A percentile compares a stretch with the other conserved stretches of the same genome.
Evolutionary conservation across 2,329 filamentous ascomycete species (phyloP).

Genomic region (Paecilomyces sp.): DNA sequence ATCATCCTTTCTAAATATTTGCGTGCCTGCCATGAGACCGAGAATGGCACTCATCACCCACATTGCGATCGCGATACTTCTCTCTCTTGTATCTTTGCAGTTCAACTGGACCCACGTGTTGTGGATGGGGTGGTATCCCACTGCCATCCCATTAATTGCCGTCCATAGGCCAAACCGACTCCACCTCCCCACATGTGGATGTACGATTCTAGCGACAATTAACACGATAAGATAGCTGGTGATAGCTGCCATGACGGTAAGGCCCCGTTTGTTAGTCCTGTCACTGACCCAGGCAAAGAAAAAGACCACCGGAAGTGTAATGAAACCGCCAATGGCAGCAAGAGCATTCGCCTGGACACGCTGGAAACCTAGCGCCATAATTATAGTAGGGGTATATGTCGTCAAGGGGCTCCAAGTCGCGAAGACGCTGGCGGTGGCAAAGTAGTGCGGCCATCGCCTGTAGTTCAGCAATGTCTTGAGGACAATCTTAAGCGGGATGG

Average conservation of each 20-base stretch:
- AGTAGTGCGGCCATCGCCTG: conserved; percentile 43
- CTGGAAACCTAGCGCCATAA: conserved; percentile 40
- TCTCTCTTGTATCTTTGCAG: conserved; percentile 39
- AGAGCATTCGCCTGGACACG: conserved; percentile 43
- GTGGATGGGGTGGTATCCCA: conserved; percentile 48
- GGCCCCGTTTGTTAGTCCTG: conserved; percentile 37
- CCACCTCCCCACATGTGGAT: conserved; percentile 43
- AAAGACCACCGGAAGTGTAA: conserved; percentile 43
- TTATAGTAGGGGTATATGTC: conserved; percentile 45
- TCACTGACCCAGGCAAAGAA: conserved; percentile 45
- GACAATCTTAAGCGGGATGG: conserved; percentile 33
- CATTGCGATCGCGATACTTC: conserved; percentile 44
- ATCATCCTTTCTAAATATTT: conserved; percentile 41
- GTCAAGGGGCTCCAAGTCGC: conserved; percentile 48
- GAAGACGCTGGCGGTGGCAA: conserved; percentile 46
- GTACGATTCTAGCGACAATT: conserved; percentile 33
- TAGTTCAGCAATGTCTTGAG: conserved; percentile 40
- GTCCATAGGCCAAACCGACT: conserved; percentile 47
- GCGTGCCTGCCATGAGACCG: conserved; percentile 46
- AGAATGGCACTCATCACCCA: conserved; percentile 47
- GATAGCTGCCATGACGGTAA: conserved; percentile 39
- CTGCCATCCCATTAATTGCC: conserved; percentile 43
- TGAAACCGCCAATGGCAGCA: conserved; percentile 31
- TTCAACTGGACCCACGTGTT: conserved; percentile 50
- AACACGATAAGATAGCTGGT: conserved; percentile 40